Evolutionary conservation across 2,329 filamentous ascomycete species (phyloP).

Genomic region (Aureobasidium sp.): DNA sequence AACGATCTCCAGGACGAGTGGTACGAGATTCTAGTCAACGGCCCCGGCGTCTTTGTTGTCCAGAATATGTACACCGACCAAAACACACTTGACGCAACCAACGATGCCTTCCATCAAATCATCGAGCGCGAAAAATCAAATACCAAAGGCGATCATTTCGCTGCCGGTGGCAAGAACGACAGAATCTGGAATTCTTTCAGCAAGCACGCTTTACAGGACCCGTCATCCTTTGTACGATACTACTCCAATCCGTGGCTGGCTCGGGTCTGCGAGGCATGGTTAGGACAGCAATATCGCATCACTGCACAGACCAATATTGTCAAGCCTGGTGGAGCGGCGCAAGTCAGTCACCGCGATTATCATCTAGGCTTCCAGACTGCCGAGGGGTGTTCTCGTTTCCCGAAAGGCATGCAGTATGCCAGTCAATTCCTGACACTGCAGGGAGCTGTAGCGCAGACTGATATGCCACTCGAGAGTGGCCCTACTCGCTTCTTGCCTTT

Average conservation of each 20-base stretch:
- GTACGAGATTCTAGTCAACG: slow-evolving; percentile 50
- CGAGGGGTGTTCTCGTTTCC: slow-evolving; percentile 42
- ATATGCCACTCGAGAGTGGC: slow-evolving; percentile 53
- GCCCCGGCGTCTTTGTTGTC: slow-evolving; percentile 55
- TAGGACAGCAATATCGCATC: slow-evolving; percentile 54
- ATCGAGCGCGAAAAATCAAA: slow-evolving; percentile 39
- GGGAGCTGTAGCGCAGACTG: slow-evolving; percentile 55
- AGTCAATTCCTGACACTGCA: slow-evolving; percentile 55
- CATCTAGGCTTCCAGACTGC: slow-evolving; percentile 56
- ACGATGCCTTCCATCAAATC: slow-evolving; percentile 43
- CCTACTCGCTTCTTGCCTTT: slow-evolving; percentile 57
- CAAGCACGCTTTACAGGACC: slow-evolving; percentile 51
- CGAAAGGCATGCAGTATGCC: slow-evolving; percentile 47
- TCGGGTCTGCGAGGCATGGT: slow-evolving; percentile 48
- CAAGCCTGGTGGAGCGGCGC: slow-evolving; percentile 50
- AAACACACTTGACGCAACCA: slow-evolving; percentile 40
- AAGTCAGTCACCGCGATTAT: slow-evolving; percentile 56
- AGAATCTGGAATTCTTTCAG: slow-evolving; percentile 62
- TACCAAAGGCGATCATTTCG: slow-evolving; percentile 55
- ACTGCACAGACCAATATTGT: slow-evolving; percentile 60
- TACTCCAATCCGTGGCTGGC: slow-evolving; percentile 55
- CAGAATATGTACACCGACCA: slow-evolving; percentile 45
- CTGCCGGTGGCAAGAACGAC: slow-evolving; percentile 48
- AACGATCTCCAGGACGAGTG: slow-evolving; percentile 52
- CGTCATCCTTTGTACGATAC: slow-evolving; percentile 49